Evolutionary conservation across 2,329 filamentous ascomycete species (phyloP).

Genomic region (Diaporthe batatas): DNA sequence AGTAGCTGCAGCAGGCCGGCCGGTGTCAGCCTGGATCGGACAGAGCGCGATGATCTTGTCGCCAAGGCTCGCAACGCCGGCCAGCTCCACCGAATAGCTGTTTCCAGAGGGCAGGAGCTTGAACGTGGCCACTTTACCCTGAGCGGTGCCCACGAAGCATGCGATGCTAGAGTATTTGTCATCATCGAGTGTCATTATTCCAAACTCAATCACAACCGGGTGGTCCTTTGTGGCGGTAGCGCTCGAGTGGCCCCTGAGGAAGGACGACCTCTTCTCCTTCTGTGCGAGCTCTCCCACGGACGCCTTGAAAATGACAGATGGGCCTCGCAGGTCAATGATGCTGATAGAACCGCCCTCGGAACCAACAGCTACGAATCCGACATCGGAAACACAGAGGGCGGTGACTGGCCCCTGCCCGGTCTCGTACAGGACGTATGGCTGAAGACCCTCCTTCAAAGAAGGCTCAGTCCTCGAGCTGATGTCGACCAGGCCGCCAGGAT

Average conservation of each 20-base stretch:
- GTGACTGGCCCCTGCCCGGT: conserved; percentile 86
- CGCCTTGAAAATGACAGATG: conserved; percentile 83
- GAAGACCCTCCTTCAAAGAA: conserved; percentile 73
- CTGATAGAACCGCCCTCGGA: conserved; percentile 86
- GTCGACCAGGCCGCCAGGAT: conserved; percentile 79
- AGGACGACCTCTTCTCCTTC: conserved; percentile 80
- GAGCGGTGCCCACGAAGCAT: conserved; percentile 89
- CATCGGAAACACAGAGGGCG: conserved; percentile 85
- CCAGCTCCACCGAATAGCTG: conserved; percentile 79
- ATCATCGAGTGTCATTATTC: conserved; percentile 92
- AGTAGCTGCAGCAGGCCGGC: conserved; percentile 80
- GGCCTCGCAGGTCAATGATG: conserved; percentile 89
- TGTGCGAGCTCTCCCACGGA: conserved; percentile 81
- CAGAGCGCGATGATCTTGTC: conserved; percentile 80
- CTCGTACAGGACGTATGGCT: conserved; percentile 85
- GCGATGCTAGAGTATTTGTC: conserved; percentile 95
- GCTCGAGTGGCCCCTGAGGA: conserved; percentile 70
- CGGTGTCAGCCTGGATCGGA: conserved; percentile 84
- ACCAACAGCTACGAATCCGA: conserved; percentile 90
- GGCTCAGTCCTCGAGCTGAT: conserved; percentile 80
- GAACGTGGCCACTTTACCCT: conserved; percentile 88
- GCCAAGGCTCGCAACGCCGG: conserved; percentile 76
- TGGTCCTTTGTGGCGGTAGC: conserved; percentile 73
- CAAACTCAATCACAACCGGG: conserved; percentile 88
- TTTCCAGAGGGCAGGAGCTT: conserved; percentile 85